These are phyloP conservation scores for Syncephalastrum racemosum DNA, from an alignment of 371 early-diverging fungal species.

Conservation along the genomic window DNA sequence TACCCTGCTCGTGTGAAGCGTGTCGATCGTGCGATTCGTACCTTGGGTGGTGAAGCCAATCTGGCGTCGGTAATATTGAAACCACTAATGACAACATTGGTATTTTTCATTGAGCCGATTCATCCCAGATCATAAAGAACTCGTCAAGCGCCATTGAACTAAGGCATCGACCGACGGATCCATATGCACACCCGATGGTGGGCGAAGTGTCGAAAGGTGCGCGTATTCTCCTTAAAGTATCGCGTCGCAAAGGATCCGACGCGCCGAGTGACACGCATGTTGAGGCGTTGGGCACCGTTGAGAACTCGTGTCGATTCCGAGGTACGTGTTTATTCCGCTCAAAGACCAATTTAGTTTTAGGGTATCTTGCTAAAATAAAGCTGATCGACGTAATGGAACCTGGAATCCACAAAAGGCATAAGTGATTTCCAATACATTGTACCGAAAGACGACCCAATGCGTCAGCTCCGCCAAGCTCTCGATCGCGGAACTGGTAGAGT, in stretches of 20 bases:
- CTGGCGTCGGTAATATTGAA: constrained; percentile 21
- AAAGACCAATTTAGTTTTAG: too few species aligned
- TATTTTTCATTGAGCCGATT: constrained; percentile 5
- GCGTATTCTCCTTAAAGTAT: constrained; percentile 61
- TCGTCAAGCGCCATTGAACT: constrained; percentile 40
- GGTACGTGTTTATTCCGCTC: constrained; percentile 18
- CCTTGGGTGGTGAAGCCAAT: constrained; percentile 54
- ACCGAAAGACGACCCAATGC: constrained; percentile 39
- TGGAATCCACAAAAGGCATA: neutral
- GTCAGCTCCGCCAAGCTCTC: constrained; percentile 36
- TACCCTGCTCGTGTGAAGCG: constrained; percentile 59
- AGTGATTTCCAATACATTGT: constrained; percentile 58
- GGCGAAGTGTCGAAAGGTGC: constrained; percentile 52
- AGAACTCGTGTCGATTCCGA: constrained; percentile 56
- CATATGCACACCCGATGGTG: constrained; percentile 63
- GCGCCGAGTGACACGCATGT: constrained; percentile 26
- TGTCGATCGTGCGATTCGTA: constrained; percentile 40
- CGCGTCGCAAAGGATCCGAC: constrained; percentile 41
- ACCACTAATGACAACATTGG: neutral
- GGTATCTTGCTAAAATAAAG: too few species aligned
- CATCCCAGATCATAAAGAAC: constrained; percentile 11
- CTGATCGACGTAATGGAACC: too few species aligned
- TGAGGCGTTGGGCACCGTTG: constrained; percentile 49
- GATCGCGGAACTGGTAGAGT: constrained; percentile 41
- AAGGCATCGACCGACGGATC: constrained; percentile 52